Evolutionary conservation across 1,284 basidiomycete genomes (phyloP).

Genomic region (Pseudozyma hubeiensis): DNA sequence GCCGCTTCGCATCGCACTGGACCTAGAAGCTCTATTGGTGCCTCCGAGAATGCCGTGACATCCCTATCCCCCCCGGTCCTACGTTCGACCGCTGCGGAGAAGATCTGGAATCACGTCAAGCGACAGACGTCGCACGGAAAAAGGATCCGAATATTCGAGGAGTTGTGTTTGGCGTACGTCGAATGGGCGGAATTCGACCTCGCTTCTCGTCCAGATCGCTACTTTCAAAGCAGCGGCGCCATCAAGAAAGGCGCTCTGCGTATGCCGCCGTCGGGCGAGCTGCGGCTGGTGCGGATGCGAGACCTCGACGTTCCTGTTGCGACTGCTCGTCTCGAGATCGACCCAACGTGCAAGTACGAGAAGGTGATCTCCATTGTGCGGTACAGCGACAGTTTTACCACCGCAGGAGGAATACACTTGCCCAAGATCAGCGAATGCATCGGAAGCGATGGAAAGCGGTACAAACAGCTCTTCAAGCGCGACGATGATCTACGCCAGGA

Average conservation of each 20-base stretch:
- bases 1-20: slow-evolving; percentile 13
- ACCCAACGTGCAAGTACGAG: slow-evolving; percentile 74
- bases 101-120: slow-evolving; percentile 77
- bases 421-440: slow-evolving; percentile 84
- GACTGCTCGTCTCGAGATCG: slow-evolving; percentile 79
- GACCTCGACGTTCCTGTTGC: slow-evolving; percentile 75
- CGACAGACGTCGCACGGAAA: slow-evolving; percentile 69
- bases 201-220: slow-evolving; percentile 53
- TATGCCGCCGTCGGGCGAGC: slow-evolving; percentile 37
- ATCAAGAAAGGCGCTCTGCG: slow-evolving; percentile 44
- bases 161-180: slow-evolving; percentile 79
- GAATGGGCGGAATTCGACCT: slow-evolving; percentile 81
- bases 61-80: slow-evolving; percentile 32
- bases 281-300: slow-evolving; percentile 37
- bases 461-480: slow-evolving; percentile 94
- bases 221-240: slow-evolving; percentile 33
- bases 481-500: slow-evolving; percentile 92
- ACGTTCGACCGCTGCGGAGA: slow-evolving; percentile 77
- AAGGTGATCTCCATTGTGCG: slow-evolving; percentile 77
- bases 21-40: slow-evolving; percentile 16
- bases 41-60: neutral
- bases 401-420: slow-evolving; percentile 82
- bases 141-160: slow-evolving; percentile 76
- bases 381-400: slow-evolving; percentile 72
- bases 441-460: slow-evolving; percentile 77